phyloP scores from a whole-genome alignment of 805 yeast genomes.

The Scheffersomyces coipomensis region DNA sequence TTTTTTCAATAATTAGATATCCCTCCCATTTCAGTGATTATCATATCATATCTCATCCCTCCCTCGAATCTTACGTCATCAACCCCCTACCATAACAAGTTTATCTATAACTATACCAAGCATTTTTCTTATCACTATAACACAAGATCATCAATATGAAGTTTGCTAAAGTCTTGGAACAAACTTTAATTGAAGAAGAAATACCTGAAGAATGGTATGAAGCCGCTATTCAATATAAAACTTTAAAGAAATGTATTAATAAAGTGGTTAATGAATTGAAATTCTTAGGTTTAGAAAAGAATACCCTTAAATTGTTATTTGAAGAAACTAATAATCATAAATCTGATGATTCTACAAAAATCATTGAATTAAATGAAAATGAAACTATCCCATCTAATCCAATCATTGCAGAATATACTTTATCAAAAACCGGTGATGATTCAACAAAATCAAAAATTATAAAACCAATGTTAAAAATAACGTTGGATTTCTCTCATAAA shows the following conservation, averaged over 20 bases:
- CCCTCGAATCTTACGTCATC: too few relatives aligned
- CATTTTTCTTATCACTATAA: too few relatives aligned
- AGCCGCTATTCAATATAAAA: conserved; percentile 70
- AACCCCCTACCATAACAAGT: too few relatives aligned
- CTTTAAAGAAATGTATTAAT: conserved; percentile 64
- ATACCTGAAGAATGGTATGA: conserved; percentile 68
- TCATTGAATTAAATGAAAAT: conserved; percentile 30
- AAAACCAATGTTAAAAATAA: conserved; percentile 37
- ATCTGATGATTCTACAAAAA: conserved; percentile 5
- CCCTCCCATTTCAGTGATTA: too few relatives aligned
- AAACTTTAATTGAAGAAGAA: conserved; percentile 56
- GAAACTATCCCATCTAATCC: conserved; percentile 37
- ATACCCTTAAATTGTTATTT: conserved; percentile 37
- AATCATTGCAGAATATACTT: conserved; percentile 40
- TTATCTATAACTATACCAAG: too few relatives aligned
- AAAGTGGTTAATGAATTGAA: conserved; percentile 64
- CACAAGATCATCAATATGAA: conserved; percentile 50
- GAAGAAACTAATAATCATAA: conserved; percentile 17
- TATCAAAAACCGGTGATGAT: conserved; percentile 24
- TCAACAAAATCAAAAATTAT: conserved; percentile 18
- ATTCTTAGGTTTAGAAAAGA: conserved; percentile 54
- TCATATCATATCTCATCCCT: too few relatives aligned
- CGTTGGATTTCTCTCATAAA: conserved; percentile 28
- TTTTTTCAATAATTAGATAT: too few relatives aligned
- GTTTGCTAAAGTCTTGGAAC: conserved; percentile 71